A percentile compares a stretch with the other conserved stretches of the same genome.
Conservation (phyloP, 192 early-diverging fungal genomes). For the Funneliformis mosseae region DNA sequence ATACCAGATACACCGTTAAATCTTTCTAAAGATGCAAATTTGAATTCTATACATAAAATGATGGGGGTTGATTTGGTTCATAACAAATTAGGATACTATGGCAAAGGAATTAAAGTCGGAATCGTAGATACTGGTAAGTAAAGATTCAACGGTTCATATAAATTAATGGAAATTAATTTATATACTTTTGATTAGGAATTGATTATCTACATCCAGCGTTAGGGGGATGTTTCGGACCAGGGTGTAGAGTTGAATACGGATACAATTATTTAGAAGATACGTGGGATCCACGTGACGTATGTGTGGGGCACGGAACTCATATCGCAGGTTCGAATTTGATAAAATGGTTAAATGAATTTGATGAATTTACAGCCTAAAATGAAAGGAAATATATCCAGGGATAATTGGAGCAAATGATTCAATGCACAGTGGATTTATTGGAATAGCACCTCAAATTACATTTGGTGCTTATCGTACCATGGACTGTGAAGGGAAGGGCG, state of each 20-base stretch:
- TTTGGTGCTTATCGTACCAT: slow-evolving; percentile 70
- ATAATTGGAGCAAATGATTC: slow-evolving; percentile 57
- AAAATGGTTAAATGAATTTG: neutral
- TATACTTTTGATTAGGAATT: slow-evolving; percentile 36
- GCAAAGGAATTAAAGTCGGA: slow-evolving; percentile 67
- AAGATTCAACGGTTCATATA: slow-evolving; percentile 33
- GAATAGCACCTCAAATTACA: slow-evolving; percentile 68
- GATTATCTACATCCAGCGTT: slow-evolving; percentile 64
- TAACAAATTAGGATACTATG: slow-evolving; percentile 51
- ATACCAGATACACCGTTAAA: neutral
- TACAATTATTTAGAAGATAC: slow-evolving; percentile 65
- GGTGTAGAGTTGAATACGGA: slow-evolving; percentile 56
- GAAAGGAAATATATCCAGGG: neutral
- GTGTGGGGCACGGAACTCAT: slow-evolving; percentile 71
- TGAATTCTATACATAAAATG: slow-evolving; percentile 44
- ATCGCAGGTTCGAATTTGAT: slow-evolving; percentile 48
- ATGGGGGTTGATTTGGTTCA: slow-evolving; percentile 56
- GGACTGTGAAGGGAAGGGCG: slow-evolving; percentile 51
- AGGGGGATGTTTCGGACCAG: slow-evolving; percentile 57
- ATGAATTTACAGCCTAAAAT: neutral
- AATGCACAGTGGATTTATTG: slow-evolving; percentile 51
- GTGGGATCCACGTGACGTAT: slow-evolving; percentile 56
- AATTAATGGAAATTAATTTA: neutral
- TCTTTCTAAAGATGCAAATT: neutral
- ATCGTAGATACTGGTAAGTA: slow-evolving; percentile 64